phyloP scores from a whole-genome alignment of 1,284 basidiomycete genomes.

The Fomitopsis pinicola region DNA sequence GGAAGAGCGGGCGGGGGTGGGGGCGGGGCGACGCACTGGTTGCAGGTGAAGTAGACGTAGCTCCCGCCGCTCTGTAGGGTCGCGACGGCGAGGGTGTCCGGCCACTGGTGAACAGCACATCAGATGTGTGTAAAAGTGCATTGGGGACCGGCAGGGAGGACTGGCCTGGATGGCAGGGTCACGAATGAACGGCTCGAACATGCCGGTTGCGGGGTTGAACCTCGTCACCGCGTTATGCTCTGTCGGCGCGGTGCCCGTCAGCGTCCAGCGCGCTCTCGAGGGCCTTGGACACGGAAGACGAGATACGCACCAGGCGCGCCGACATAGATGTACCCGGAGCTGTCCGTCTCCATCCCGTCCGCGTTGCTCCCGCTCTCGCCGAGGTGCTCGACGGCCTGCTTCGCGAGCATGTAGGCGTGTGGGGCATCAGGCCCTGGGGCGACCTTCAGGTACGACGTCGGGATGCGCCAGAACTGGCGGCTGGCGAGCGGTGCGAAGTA shows the following conservation, averaged over 20 bases:
- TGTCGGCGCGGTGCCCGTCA: background rate
- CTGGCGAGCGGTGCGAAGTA: slow-evolving; percentile 24
- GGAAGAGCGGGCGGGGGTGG: background rate
- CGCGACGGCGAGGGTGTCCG: slow-evolving; percentile 15
- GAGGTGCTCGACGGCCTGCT: slow-evolving; percentile 18
- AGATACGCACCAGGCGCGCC: slow-evolving; percentile 13
- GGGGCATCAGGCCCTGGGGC: slow-evolving; percentile 17
- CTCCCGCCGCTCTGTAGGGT: slow-evolving; percentile 11
- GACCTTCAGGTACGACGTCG: slow-evolving; percentile 22
- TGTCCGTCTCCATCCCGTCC: slow-evolving; percentile 25
- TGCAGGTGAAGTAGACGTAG: slow-evolving; percentile 17
- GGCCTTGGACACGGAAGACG: background rate
- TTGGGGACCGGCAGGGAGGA: background rate
- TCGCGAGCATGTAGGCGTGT: slow-evolving; percentile 14
- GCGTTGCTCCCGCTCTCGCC: slow-evolving; percentile 22
- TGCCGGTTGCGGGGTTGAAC: slow-evolving; percentile 22
- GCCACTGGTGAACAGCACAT: slow-evolving; percentile 10
- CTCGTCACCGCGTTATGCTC: slow-evolving; percentile 26
- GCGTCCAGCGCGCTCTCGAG: background rate
- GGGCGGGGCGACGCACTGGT: slow-evolving; percentile 12
- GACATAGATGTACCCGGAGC: slow-evolving; percentile 25
- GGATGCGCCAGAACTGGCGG: slow-evolving; percentile 25
- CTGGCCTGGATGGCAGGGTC: slow-evolving; percentile 23
- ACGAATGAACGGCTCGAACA: slow-evolving; percentile 24
- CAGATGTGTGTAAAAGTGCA: background rate